Evolutionary conservation across 2,329 filamentous ascomycete species (phyloP), one percentile per base, ranked within the genome.

Genomic region (Neoarthrinium moseri): DNA sequence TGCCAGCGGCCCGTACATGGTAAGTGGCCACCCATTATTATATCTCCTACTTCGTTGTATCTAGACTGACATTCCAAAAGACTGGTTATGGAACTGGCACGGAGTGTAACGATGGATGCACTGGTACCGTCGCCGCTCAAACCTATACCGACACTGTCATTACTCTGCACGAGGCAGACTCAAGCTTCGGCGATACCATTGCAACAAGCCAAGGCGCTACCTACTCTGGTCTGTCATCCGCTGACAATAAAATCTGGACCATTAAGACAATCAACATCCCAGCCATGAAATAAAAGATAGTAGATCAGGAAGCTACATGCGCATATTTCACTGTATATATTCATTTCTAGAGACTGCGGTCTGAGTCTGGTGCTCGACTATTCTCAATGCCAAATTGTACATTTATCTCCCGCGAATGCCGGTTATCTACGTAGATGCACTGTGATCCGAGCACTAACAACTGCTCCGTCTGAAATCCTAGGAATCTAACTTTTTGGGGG

Each of bases 81-180:
- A 43, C 40, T 34, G 40, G 40, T 17, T 43, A 43, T 26, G 40
- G 40, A 33, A 43, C 40, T 10, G 40, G 40, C 13, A 43, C 40
- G 26, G 40, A 43, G 40, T 43, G 40, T n/a, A 29, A 43, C 15
- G 40, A 26, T 21, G 40, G 40, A 13, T 43, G 40, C 40, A 43
- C 27, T n/a, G 40, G 40, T 29, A 43, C 40, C 11, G 8, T 43
- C 21, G 40, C 40, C 11, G 40, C 40, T 15, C 40, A 43, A n/a
- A 43, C 27, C 40, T 43, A 43, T 29, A 43, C 17, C 15, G 33
- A 43, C 29, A 43, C 40, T 26, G 40, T 43, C 26, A 43, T 43
- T 22, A 43, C 40, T 11, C 40, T 43, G 13, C 23, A 32, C 21
- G 26, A 21, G 18, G 40, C 40, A 7, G 40, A 43, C 40, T 15